Percentiles rank a stretch among this genome's conserved stretches.
These are phyloP conservation scores for Penicillium dipodomyicola DNA, from an alignment of 495 filamentous ascomycete genomes.

Conservation along the genomic window DNA sequence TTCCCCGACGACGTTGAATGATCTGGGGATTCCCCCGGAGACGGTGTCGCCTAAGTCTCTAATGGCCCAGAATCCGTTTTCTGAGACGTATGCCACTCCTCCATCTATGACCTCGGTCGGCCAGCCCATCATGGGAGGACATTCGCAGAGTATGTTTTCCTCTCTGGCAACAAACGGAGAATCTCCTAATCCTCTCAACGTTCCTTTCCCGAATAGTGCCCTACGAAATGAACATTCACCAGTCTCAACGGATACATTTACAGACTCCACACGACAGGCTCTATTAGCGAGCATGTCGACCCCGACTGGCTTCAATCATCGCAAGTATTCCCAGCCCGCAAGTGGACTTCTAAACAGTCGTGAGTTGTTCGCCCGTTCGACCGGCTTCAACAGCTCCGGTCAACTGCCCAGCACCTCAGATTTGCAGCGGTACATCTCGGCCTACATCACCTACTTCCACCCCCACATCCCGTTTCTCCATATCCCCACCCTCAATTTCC, in stretches of 20 bases:
- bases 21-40: conserved; percentile 42
- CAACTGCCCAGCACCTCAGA: conserved; percentile 84
- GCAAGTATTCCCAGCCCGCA: conserved; percentile 75
- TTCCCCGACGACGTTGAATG: conserved; percentile 45
- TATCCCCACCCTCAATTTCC: conserved; percentile 88
- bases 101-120: conserved; percentile 63
- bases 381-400: conserved; percentile 48
- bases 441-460: conserved; percentile 93
- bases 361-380: conserved; percentile 46
- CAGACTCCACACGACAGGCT: conserved; percentile 88
- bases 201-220: conserved; percentile 52
- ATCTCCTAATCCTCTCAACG: conserved; percentile 54
- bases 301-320: conserved; percentile 65
- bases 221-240: conserved; percentile 62
- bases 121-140: conserved; percentile 48
- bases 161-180: conserved; percentile 55
- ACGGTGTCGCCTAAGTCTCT: conserved; percentile 50
- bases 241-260: conserved; percentile 75
- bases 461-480: conserved; percentile 94
- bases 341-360: conserved; percentile 47
- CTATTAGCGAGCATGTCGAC: conserved; percentile 80
- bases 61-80: conserved; percentile 47
- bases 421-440: conserved; percentile 85
- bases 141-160: conserved; percentile 57
- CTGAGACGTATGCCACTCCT: conserved; percentile 51